phyloP scores from a whole-genome alignment of 352 stramenopile species.

The Pythium plurisporium region DNA sequence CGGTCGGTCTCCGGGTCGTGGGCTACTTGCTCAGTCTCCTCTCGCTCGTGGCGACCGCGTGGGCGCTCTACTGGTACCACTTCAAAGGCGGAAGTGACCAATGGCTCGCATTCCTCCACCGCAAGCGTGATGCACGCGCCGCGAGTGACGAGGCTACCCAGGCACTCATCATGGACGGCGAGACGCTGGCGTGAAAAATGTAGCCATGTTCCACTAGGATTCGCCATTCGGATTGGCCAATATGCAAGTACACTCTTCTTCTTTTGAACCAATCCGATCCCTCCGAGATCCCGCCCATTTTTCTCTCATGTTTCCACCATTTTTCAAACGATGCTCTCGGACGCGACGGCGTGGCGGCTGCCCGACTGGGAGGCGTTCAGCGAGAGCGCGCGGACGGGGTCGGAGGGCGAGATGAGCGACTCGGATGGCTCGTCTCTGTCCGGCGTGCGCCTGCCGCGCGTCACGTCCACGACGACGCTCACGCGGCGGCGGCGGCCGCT shows the following conservation, averaged over 20 bases:
- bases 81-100: neutral
- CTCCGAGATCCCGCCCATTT: slow-evolving; percentile 5
- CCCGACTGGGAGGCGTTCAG: slow-evolving; percentile 58
- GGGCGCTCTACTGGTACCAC: slow-evolving; percentile 4
- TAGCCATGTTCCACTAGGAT: neutral
- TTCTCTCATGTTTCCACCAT: neutral
- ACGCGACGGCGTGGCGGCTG: slow-evolving; percentile 35
- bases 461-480: slow-evolving; percentile 14
- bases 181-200: neutral
- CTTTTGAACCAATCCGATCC: slow-evolving; percentile 3
- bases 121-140: neutral
- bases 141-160: neutral
- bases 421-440: slow-evolving; percentile 1
- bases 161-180: neutral
- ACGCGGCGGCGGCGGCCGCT: slow-evolving; percentile 10
- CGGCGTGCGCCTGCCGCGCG: neutral
- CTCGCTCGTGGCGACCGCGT: neutral
- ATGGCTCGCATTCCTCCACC: slow-evolving; percentile 5
- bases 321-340: neutral
- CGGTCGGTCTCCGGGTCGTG: slow-evolving; percentile 5
- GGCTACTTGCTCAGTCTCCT: slow-evolving; percentile 3
- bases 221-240: neutral
- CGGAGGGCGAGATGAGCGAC: slow-evolving; percentile 11
- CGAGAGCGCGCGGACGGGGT: slow-evolving; percentile 27
- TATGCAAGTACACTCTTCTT: too few species aligned